Conservation (phyloP, 176 grass and related monocot species). For the Oryza coarctata region DNA sequence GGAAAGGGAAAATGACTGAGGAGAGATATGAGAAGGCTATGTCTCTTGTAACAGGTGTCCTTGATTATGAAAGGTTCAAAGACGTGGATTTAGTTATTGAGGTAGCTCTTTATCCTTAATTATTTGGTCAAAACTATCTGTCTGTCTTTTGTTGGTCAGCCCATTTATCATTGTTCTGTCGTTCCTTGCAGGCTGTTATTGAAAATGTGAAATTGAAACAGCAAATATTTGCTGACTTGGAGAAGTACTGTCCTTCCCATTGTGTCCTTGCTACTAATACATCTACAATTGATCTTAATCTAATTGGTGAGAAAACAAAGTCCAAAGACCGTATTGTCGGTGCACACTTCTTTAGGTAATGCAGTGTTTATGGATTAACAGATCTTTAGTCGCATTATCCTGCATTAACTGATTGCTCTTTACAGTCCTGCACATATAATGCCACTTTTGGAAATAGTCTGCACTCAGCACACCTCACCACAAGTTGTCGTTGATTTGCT, state of each 20-base stretch:
- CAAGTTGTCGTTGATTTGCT: constrained; percentile 86
- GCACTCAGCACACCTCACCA: constrained; percentile 65
- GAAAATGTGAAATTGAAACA: constrained; percentile 91
- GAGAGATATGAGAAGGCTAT: constrained; percentile 71
- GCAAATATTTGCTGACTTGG: constrained; percentile 83
- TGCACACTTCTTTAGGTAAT: constrained; percentile 97
- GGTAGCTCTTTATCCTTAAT: constrained; percentile 37
- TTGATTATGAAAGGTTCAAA: constrained; percentile 82
- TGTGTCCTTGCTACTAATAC: constrained; percentile 95
- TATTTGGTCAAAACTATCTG: not conserved
- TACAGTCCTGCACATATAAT: constrained; percentile 84
- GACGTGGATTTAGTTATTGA: constrained; percentile 87
- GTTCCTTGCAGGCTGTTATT: constrained; percentile 62
- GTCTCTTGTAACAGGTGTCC: constrained; percentile 71
- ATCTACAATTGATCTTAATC: constrained; percentile 91
- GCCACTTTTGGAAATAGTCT: constrained; percentile 94
- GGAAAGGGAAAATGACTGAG: constrained; percentile 84
- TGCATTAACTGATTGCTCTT: constrained; percentile 32
- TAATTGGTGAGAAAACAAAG: constrained; percentile 83
- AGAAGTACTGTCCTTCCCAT: constrained; percentile 75
- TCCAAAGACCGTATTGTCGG: constrained; percentile 79
- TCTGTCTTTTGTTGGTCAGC: not conserved
- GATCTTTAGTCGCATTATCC: not conserved
- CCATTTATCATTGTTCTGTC: constrained; percentile 9
- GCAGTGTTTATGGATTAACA: constrained; percentile 5